A percentile compares a stretch with the other conserved stretches of the same genome.
Conservation (phyloP, 2,329 filamentous ascomycete genomes). For the Talaromyces sp. region DNA sequence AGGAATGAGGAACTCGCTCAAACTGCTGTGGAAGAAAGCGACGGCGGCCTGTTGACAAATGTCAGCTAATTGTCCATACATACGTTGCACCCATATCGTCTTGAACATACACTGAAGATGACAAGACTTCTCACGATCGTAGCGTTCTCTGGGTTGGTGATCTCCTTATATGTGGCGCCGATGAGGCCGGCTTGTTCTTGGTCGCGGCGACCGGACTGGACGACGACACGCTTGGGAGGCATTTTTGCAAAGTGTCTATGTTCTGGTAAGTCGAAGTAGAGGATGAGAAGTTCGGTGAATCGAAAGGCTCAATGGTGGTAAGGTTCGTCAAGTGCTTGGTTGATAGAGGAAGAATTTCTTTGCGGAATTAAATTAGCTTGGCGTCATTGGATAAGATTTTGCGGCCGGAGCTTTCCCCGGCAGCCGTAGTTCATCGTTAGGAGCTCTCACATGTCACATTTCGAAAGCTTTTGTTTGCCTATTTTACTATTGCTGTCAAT, state of each 20-base stretch:
- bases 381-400: conserved; percentile 23
- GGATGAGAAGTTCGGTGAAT: not conserved
- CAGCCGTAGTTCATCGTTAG: conserved; percentile 26
- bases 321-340: not conserved
- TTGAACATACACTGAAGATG: conserved; percentile 61
- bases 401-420: conserved; percentile 31
- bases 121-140: conserved; percentile 65
- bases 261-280: not conserved
- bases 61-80: not conserved
- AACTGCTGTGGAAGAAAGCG: conserved; percentile 64
- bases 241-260: conserved; percentile 40
- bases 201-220: conserved; percentile 47
- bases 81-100: not conserved
- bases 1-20: conserved; percentile 64
- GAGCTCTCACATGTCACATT: not conserved
- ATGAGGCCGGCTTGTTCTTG: conserved; percentile 49
- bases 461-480: not conserved
- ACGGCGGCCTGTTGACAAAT: conserved; percentile 55
- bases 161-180: conserved; percentile 56
- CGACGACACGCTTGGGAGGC: conserved; percentile 59
- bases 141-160: conserved; percentile 65
- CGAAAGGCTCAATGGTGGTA: not conserved
- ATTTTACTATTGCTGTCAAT: not conserved
- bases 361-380: conserved; percentile 24
- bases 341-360: conserved; percentile 32